Evolutionary conservation across 202 grass and related monocot genomes (phyloP), one percentile per base, ranked within the genome.

Genomic region (Setaria viridis): DNA sequence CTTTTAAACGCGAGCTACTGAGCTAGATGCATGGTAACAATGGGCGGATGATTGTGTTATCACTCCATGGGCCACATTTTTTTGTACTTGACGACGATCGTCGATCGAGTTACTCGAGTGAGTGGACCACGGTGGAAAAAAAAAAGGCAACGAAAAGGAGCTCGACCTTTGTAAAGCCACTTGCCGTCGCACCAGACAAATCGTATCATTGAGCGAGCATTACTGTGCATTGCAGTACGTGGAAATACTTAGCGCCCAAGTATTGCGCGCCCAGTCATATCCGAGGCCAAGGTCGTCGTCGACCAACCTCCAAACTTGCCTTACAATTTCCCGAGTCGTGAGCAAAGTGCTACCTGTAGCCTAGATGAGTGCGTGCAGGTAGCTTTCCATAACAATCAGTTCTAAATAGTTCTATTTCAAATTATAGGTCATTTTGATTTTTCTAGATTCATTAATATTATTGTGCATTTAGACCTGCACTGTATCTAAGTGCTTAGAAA

Each of bases 201-300:
- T 70, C 11, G 47, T 47, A 11, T 11, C 35, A 4, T 69, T 69
- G 16, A 43, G 37, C 37, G 17, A 69, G 19, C 48, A 50, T 0
- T 46, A 41, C 51, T 6, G 51, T 17, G 16, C 51, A 19, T 37
- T 45, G 39, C 67, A 45, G 6, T 46, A 13, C n/a, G 67, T 70
- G 39, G 10, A 41, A 70, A 62, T 82, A 19, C 80, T 82, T 82
- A 82, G 55, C 72, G 39, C 54, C 68, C 41, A 82, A 82, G 80
- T 72, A 62, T 47, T 82, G 39, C 67, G 4, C 72, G 50, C 11
- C 25, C 11, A n/a, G 54, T 72, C 80, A 62, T 46, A 16, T 66
- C 60, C 45, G 25, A 64, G 42, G 20, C 50, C 34, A 41, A 41
- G 35, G 67, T 70, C 67, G 20, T 60, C 55, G n/a, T 17, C 9